Evolutionary conservation across 2,329 filamentous ascomycete genomes (phyloP).

Genomic region (Fusarium secorum): DNA sequence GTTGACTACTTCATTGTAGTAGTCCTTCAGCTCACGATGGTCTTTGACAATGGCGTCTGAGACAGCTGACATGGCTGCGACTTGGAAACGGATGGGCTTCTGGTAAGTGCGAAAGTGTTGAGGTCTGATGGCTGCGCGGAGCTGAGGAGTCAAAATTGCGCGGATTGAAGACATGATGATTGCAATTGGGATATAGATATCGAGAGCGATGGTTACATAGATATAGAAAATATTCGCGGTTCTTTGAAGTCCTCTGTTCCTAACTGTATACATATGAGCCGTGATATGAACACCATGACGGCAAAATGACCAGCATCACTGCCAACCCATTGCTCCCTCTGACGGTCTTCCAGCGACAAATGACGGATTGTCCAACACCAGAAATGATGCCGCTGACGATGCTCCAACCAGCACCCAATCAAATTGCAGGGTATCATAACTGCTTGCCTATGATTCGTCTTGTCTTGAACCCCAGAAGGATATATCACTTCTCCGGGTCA

Average conservation of each 20-base stretch:
- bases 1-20: constrained; percentile 53
- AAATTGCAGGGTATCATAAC: neutral
- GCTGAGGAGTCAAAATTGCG: neutral
- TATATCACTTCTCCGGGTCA: neutral
- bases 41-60: constrained; percentile 42
- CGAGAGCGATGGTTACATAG: neutral
- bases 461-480: fast-evolving
- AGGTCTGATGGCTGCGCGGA: neutral
- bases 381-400: neutral
- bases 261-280: neutral
- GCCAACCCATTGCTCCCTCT: neutral
- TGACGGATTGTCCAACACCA: neutral
- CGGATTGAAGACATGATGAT: constrained; percentile 1
- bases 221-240: neutral
- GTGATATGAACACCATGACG: neutral
- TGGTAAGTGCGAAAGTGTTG: neutral
- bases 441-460: neutral
- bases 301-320: neutral
- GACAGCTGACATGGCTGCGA: constrained; percentile 12
- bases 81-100: neutral
- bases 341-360: neutral
- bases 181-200: neutral
- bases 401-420: neutral
- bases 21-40: constrained; percentile 45
- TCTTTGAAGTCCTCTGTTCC: too few relatives aligned